phyloP scores from a whole-genome alignment of 1,139 yeast genomes.

The Geotrichum bryndzae region DNA sequence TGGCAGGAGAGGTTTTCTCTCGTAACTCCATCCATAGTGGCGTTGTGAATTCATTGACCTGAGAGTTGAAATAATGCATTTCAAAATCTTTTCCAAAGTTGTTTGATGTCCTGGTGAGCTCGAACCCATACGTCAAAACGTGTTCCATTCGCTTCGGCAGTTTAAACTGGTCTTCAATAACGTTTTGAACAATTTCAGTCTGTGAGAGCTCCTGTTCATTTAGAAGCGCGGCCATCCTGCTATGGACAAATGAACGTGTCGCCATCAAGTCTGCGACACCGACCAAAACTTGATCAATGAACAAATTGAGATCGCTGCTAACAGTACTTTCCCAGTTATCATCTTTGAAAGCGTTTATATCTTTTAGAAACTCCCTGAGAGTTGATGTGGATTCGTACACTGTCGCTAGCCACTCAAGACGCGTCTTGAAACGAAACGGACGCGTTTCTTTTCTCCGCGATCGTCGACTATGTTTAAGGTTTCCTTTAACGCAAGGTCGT shows the following conservation, averaged over 20 bases:
- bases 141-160: not conserved
- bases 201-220: conserved; percentile 1
- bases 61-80: conserved; percentile 10
- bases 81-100: conserved; percentile 9
- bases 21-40: conserved; percentile 6
- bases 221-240: not conserved
- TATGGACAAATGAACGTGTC: not conserved
- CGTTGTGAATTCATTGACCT: not conserved
- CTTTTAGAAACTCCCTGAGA: not conserved
- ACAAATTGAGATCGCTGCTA: not conserved
- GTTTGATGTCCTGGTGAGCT: not conserved
- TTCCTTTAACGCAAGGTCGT: not conserved
- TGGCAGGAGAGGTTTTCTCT: not conserved
- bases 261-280: not conserved
- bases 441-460: not conserved
- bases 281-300: not conserved
- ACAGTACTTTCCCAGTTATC: not conserved
- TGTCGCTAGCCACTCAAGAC: not conserved
- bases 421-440: not conserved
- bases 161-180: conserved; percentile 5
- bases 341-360: conserved; percentile 2
- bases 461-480: not conserved
- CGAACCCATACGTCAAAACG: conserved; percentile 8
- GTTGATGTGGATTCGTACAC: not conserved
- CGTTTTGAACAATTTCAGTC: not conserved